Percentiles rank a stretch among this genome's conserved stretches.
Evolutionary conservation across 1,139 yeast genomes (phyloP).

Genomic region (Sugiyamaella paludigena): DNA sequence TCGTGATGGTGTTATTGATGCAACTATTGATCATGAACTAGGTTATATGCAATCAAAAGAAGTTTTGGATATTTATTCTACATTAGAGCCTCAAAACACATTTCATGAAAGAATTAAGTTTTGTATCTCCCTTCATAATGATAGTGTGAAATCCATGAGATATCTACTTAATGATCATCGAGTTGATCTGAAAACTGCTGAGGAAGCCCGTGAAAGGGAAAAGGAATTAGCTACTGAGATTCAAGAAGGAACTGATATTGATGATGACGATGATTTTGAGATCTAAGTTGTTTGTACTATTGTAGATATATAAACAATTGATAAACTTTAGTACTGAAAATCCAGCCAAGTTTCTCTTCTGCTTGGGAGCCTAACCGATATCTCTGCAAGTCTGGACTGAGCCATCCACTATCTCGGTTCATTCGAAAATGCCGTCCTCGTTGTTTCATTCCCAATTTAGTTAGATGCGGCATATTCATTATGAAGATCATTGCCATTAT

Average conservation of each 20-base stretch:
- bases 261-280: constrained; percentile 44
- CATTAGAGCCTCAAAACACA: constrained; percentile 80
- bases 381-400: no score
- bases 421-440: no score
- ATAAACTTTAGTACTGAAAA: no score
- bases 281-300: constrained; percentile 20
- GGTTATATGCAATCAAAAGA: constrained; percentile 94
- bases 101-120: constrained; percentile 93
- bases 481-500: no score
- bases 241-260: constrained; percentile 43
- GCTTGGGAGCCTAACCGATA: no score
- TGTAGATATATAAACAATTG: neutral
- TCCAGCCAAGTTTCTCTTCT: no score
- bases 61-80: constrained; percentile 80
- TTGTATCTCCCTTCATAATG: constrained; percentile 87
- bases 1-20: constrained; percentile 96
- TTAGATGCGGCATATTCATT: no score
- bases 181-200: constrained; percentile 51
- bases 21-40: constrained; percentile 83
- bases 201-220: constrained; percentile 56
- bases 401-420: no score
- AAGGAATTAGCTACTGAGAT: constrained; percentile 48
- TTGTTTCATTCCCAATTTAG: no score
- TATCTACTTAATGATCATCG: constrained; percentile 61
- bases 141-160: constrained; percentile 92